Evolutionary conservation across 2,329 filamentous ascomycete genomes (phyloP), one percentile per base, ranked within the genome.

Genomic region (Microcera coccophila): DNA sequence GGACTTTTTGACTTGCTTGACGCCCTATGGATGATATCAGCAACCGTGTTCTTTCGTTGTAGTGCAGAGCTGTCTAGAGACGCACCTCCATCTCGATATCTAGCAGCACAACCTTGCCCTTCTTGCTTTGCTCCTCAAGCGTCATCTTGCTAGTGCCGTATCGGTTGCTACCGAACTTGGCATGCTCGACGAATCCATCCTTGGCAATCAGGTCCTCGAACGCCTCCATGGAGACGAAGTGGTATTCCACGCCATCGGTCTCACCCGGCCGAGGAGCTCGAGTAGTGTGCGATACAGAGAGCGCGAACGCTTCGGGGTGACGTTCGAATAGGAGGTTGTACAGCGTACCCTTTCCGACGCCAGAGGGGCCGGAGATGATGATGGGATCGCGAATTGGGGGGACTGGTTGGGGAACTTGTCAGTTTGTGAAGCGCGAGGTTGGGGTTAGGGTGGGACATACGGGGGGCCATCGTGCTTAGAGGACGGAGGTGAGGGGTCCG

Each of bases 41-140:
- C 21, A 18, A 19, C n/a, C 10, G 28, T 10, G 21, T n/a, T 10
- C 15, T 26, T 8, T 1, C 18, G n/a, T 3, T 4, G 16, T n/a
- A n/a, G n/a, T n/a, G n/a, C n/a, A n/a, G n/a, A n/a, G n/a, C n/a
- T n/a, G 24, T 7, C 12, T 26, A 4, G 26, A 4, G 12, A 59
- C 69, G 32, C 61, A 84, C 82, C 79, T 95, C 90, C 87, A 96
- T 95, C 74, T 96, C 91, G 61, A 96, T 96, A 65, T 96, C 91
- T 54, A 96, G 72, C 32, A 96, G 83, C 47, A 90, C 90, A 32
- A 89, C 80, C 59, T 76, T 76, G 15, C 82, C 84, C 69, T 83
- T 79, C 51, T 80, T 78, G 3, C 77, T 78, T 63, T 90, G 82
- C 58, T 87, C 80, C 64, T 84, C 78, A 51, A 95, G 87, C 14